Percentiles rank a stretch among this genome's conserved stretches.
Conservation (phyloP, 2,329 filamentous ascomycete genomes). For the Mycosphaerella sp. region DNA sequence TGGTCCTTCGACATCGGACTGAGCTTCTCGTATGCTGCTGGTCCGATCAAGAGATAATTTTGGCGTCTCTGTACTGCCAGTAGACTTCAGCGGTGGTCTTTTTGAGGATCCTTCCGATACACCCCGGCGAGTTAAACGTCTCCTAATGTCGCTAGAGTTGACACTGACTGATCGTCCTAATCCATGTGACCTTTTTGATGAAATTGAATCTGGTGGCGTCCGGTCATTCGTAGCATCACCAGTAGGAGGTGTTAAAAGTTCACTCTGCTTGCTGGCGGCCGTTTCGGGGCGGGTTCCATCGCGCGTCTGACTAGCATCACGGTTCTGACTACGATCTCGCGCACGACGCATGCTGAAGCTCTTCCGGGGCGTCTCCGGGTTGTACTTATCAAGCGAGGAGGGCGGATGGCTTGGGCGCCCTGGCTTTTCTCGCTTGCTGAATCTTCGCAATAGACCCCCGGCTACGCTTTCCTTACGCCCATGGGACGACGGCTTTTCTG, state of each 20-base stretch:
- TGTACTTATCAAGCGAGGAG: constrained; percentile 72
- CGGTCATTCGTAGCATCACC: constrained; percentile 44
- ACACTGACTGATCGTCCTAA: constrained; percentile 86
- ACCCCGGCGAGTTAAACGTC: constrained; percentile 54
- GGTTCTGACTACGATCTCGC: constrained; percentile 39
- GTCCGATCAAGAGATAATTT: constrained; percentile 37
- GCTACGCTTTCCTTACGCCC: constrained; percentile 76
- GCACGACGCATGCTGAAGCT: constrained; percentile 77
- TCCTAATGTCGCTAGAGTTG: constrained; percentile 75
- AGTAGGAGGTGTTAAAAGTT: constrained; percentile 68
- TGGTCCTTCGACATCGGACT: constrained; percentile 45
- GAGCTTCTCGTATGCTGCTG: constrained; percentile 33
- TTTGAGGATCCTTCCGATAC: constrained; percentile 49
- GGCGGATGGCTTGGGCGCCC: constrained; percentile 60
- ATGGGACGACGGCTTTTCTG: constrained; percentile 47
- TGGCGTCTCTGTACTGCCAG: constrained; percentile 22
- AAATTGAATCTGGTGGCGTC: constrained; percentile 7
- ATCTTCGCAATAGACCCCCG: constrained; percentile 74
- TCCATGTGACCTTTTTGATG: constrained; percentile 36
- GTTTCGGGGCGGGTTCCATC: constrained; percentile 46
- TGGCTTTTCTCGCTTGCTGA: constrained; percentile 74
- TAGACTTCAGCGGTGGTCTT: constrained; percentile 27
- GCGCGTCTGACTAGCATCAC: constrained; percentile 42
- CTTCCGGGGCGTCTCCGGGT: constrained; percentile 67
- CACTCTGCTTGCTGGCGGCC: constrained; percentile 48